Conservation (phyloP, 2,329 filamentous ascomycete species). For the Pestalotiopsis sp. region DNA sequence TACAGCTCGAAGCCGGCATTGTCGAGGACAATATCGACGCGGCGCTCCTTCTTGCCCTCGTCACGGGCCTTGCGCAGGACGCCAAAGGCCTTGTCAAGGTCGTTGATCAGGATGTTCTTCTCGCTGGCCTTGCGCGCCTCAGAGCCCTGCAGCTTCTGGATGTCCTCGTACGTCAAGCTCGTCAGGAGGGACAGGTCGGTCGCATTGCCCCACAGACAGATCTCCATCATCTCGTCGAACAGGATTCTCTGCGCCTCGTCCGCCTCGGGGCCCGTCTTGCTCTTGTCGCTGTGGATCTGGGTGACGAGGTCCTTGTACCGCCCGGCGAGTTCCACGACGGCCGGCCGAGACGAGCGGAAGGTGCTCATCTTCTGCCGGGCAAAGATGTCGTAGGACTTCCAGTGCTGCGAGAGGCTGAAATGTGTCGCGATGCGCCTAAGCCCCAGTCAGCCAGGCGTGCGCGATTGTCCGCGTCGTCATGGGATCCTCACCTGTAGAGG, state of each 20-base stretch:
- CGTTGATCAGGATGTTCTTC: slow-evolving; percentile 90
- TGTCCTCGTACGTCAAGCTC: slow-evolving; percentile 89
- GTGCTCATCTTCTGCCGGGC: slow-evolving; percentile 87
- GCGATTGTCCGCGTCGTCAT: background rate
- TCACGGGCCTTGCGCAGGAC: slow-evolving; percentile 67
- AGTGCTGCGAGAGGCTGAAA: slow-evolving; percentile 77
- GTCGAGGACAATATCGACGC: slow-evolving; percentile 93
- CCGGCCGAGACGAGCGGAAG: slow-evolving; percentile 88
- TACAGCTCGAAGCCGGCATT: slow-evolving; percentile 98
- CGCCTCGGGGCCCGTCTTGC: slow-evolving; percentile 50
- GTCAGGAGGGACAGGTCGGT: slow-evolving; percentile 92
- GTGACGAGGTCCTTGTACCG: slow-evolving; percentile 75
- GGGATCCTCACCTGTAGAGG: slow-evolving; percentile 68
- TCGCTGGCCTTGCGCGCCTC: slow-evolving; percentile 84
- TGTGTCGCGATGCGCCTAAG: slow-evolving; percentile 73
- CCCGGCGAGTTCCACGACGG: slow-evolving; percentile 80
- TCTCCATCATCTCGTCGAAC: slow-evolving; percentile 93
- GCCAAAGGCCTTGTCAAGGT: slow-evolving; percentile 74
- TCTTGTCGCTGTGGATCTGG: slow-evolving; percentile 61
- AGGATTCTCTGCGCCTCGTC: slow-evolving; percentile 75
- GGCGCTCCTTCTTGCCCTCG: slow-evolving; percentile 66
- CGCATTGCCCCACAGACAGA: slow-evolving; percentile 96
- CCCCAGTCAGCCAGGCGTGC: slow-evolving; percentile 17
- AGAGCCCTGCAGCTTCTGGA: slow-evolving; percentile 92
- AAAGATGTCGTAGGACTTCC: slow-evolving; percentile 91